Percentiles rank a stretch among this genome's conserved stretches.
Conservation (phyloP, 2,329 filamentous ascomycete genomes). For the Cladophialophora exuberans region DNA sequence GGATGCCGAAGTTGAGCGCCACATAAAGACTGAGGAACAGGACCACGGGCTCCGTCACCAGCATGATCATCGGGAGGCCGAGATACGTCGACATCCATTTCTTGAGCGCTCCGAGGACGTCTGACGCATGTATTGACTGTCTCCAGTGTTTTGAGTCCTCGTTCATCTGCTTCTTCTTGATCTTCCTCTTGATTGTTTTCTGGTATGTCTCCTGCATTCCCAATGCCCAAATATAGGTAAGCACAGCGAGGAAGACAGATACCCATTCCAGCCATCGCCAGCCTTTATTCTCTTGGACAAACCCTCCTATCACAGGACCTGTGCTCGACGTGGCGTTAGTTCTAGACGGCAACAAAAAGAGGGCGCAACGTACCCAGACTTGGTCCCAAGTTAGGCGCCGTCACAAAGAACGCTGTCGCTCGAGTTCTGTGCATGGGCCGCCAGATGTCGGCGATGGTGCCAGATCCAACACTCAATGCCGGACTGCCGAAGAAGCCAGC, state of each 20-base stretch:
- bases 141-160: background rate
- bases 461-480: conserved; percentile 10
- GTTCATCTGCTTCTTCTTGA: background rate
- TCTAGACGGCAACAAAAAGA: too few species aligned
- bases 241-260: conserved; percentile 64
- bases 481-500: conserved; percentile 68
- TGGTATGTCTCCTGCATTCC: conserved; percentile 5
- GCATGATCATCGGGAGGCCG: conserved; percentile 11
- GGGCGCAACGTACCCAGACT: conserved; percentile 42
- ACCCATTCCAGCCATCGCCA: conserved; percentile 77
- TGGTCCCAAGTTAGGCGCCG: conserved; percentile 68
- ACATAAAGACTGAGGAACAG: conserved; percentile 15
- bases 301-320: conserved; percentile 72
- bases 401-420: conserved; percentile 57
- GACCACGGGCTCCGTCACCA: conserved; percentile 17
- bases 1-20: conserved; percentile 14
- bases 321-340: too few species aligned
- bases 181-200: background rate
- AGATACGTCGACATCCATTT: conserved; percentile 7
- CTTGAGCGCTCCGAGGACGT: conserved; percentile 45
- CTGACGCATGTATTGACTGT: conserved; percentile 53
- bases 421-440: conserved; percentile 43
- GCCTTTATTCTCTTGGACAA: conserved; percentile 63
- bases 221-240: conserved; percentile 64
- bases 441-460: conserved; percentile 22